A percentile compares a stretch with the other conserved stretches of the same genome.
Conservation (phyloP, 371 early-diverging fungal species). For the Cokeromyces recurvatus region DNA sequence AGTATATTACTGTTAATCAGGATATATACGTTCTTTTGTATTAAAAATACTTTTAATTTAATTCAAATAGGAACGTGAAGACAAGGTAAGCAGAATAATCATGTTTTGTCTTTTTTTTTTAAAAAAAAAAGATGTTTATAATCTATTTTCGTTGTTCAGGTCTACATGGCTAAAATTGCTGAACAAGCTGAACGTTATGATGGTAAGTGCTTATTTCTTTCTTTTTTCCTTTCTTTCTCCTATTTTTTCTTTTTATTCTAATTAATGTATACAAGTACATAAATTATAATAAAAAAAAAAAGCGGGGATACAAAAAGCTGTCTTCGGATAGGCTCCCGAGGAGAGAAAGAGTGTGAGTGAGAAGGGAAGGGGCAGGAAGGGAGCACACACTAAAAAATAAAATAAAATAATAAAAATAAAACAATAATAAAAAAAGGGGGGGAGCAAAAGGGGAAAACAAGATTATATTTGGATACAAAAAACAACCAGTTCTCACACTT, state of each 20-base stretch:
- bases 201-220: not conserved
- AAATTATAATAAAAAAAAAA: conserved; percentile 10
- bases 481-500: not conserved
- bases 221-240: not conserved
- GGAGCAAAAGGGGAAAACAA: not conserved
- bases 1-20: not conserved
- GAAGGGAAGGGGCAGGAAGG: not conserved
- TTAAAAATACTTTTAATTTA: not conserved
- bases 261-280: conserved; percentile 2
- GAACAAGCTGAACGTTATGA: no score
- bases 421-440: not conserved
- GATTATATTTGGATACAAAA: no score
- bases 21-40: no score
- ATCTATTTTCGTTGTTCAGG: not conserved
- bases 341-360: no score
- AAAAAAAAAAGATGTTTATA: not conserved
- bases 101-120: not conserved
- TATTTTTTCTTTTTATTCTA: not conserved
- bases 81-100: conserved; percentile 14
- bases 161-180: no score
- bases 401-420: not conserved
- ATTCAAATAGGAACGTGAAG: conserved; percentile 41
- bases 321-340: conserved; percentile 6
- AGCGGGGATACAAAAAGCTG: conserved; percentile 2
- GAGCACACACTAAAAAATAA: not conserved